A percentile compares a stretch with the other conserved stretches of the same genome.
Conservation (phyloP, 1,139 yeast genomes). For the Geotrichum aggregatum region DNA sequence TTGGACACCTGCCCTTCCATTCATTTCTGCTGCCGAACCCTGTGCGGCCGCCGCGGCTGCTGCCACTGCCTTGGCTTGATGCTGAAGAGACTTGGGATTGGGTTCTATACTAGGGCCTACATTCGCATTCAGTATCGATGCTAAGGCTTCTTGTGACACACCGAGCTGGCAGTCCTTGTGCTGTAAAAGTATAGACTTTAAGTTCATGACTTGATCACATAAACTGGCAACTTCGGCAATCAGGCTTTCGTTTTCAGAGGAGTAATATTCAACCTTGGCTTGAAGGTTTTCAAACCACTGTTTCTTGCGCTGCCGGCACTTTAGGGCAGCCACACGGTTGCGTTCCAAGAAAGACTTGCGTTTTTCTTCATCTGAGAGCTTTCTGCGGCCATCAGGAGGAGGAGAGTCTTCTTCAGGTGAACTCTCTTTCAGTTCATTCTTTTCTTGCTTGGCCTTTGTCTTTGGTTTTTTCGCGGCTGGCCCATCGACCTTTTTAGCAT, state of each 20-base stretch:
- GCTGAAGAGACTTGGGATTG: constrained; percentile 8
- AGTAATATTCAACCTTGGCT: constrained; percentile 64
- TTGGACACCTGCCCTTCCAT: background rate
- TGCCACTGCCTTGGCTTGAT: constrained; percentile 11
- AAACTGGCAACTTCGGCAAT: constrained; percentile 55
- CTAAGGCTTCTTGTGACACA: constrained; percentile 10
- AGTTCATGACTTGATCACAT: constrained; percentile 54
- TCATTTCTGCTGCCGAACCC: background rate
- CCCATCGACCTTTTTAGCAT: background rate
- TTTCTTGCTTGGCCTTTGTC: background rate
- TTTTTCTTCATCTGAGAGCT: constrained; percentile 57
- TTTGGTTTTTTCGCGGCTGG: background rate
- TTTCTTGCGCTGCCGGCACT: constrained; percentile 92
- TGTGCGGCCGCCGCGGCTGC: constrained; percentile 11
- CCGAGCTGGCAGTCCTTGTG: constrained; percentile 37
- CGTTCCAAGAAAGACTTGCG: constrained; percentile 81
- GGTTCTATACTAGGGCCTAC: background rate
- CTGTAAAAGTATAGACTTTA: constrained; percentile 43
- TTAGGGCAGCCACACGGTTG: constrained; percentile 90
- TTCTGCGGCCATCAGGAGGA: constrained; percentile 29
- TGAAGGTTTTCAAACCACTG: constrained; percentile 82
- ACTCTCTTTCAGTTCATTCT: background rate
- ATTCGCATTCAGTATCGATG: constrained; percentile 2
- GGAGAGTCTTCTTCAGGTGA: background rate
- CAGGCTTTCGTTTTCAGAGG: constrained; percentile 66